These are phyloP conservation scores for Mucor irregularis DNA, from an alignment of 371 early-diverging fungal genomes.

Conservation along the genomic window DNA sequence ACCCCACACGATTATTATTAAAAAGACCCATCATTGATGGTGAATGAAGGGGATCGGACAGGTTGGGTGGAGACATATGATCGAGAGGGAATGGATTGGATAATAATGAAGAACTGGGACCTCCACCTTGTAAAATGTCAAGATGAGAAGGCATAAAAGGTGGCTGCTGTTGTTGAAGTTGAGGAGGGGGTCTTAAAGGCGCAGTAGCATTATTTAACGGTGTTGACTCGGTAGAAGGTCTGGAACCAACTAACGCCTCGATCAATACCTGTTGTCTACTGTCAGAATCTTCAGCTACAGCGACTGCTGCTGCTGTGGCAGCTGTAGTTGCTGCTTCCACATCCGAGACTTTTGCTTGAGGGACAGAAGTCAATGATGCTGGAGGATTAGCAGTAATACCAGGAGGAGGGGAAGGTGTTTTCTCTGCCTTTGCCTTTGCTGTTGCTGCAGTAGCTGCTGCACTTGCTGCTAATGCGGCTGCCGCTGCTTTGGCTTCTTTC, in stretches of 20 bases:
- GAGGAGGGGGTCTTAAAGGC: constrained; percentile 4
- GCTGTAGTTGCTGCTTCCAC: no score
- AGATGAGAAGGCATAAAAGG: constrained; percentile 18
- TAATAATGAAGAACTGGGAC: constrained; percentile 1
- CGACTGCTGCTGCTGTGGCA: background rate
- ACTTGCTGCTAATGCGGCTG: background rate
- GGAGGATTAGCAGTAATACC: background rate
- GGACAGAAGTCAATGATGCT: background rate
- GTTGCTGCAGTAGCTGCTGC: background rate
- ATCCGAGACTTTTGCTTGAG: no score
- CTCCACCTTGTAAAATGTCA: constrained; percentile 8
- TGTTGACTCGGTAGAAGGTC: background rate
- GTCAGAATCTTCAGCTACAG: constrained; percentile 1
- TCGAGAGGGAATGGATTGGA: constrained; percentile 4
- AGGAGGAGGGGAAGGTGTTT: constrained; percentile 6
- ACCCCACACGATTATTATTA: constrained; percentile 10
- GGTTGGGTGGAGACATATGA: background rate
- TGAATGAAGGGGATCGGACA: background rate
- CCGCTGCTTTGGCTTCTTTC: constrained; percentile 1
- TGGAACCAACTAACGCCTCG: constrained; percentile 21
- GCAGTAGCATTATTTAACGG: background rate
- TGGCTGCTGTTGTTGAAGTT: background rate
- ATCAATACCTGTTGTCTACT: constrained; percentile 23
- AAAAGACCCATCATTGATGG: constrained; percentile 14
- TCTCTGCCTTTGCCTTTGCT: background rate